Conservation (phyloP, 805 yeast genomes). For the Trichomonascus vanleenenianus region DNA sequence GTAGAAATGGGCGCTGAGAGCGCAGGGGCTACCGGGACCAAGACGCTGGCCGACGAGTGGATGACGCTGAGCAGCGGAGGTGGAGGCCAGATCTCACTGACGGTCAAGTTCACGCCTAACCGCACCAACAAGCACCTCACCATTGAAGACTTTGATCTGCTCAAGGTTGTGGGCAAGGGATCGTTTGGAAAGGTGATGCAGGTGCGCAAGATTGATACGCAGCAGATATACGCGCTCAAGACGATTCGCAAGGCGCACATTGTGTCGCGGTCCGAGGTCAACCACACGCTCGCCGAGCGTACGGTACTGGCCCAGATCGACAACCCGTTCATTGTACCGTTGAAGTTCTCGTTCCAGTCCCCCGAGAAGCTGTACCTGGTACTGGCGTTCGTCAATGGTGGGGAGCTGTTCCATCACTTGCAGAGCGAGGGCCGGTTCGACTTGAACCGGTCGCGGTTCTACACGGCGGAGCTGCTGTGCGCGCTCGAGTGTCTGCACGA, state of each 20-base stretch:
- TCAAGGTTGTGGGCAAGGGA: constrained; percentile 96
- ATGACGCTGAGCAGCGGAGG: constrained; percentile 23
- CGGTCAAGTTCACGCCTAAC: constrained; percentile 65
- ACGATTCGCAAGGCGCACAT: constrained; percentile 91
- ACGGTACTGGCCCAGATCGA: constrained; percentile 89
- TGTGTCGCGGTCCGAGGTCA: constrained; percentile 88
- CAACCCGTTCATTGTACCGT: constrained; percentile 93
- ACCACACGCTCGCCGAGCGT: constrained; percentile 93
- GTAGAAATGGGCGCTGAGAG: constrained; percentile 34
- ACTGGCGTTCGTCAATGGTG: constrained; percentile 90
- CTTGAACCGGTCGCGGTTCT: constrained; percentile 82
- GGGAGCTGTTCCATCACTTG: constrained; percentile 89
- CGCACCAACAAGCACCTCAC: constrained; percentile 47
- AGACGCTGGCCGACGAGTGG: constrained; percentile 12
- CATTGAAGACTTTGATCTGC: constrained; percentile 85
- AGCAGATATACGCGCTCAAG: constrained; percentile 88
- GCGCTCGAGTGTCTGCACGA: constrained; percentile 90
- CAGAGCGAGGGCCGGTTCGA: constrained; percentile 87
- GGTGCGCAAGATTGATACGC: constrained; percentile 91
- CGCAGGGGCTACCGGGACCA: constrained; percentile 5
- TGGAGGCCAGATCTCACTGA: constrained; percentile 34
- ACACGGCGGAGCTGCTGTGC: constrained; percentile 86
- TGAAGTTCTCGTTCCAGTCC: constrained; percentile 93
- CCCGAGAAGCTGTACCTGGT: constrained; percentile 91
- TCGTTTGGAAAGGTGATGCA: constrained; percentile 99